Evolutionary conservation across 306 rosid genomes (phyloP).

Genomic region (Cicer judaicum): DNA sequence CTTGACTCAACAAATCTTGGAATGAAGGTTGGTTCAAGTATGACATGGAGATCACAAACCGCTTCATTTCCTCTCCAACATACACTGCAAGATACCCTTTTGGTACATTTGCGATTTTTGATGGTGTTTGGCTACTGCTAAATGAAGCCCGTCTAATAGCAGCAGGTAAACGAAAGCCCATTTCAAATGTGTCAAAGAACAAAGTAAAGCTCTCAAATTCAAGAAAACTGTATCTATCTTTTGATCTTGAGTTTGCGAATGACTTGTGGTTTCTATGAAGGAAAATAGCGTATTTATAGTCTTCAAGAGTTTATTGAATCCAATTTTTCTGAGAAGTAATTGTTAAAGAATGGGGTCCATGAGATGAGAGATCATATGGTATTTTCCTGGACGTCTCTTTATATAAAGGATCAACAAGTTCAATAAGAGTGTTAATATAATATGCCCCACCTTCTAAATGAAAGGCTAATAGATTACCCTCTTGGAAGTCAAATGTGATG

Average conservation of each 20-base stretch:
- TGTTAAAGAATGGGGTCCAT: slow-evolving; percentile 12
- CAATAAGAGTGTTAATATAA: background rate
- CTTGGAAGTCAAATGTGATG: slow-evolving; percentile 21
- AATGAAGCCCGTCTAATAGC: slow-evolving; percentile 11
- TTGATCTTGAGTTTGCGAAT: slow-evolving; percentile 6
- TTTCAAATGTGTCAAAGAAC: background rate
- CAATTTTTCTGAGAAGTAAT: background rate
- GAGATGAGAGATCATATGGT: slow-evolving; percentile 31
- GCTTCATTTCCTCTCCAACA: slow-evolving; percentile 31
- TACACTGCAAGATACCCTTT: slow-evolving; percentile 26
- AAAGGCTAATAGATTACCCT: background rate
- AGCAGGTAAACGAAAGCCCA: slow-evolving; percentile 36
- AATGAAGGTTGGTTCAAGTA: slow-evolving; percentile 32
- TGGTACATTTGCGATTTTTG: slow-evolving; percentile 11
- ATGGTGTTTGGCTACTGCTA: slow-evolving; percentile 13
- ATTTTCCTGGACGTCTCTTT: slow-evolving; percentile 2
- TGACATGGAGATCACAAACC: slow-evolving; percentile 25
- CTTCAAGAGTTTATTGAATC: slow-evolving; percentile 14
- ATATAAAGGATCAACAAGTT: background rate
- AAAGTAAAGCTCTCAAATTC: background rate
- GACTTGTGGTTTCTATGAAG: slow-evolving; percentile 13
- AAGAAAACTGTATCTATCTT: background rate
- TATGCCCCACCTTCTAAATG: background rate
- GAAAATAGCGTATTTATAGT: slow-evolving; percentile 1
- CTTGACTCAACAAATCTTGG: slow-evolving; percentile 25